Evolutionary conservation across 169 alveolate genomes (phyloP), one percentile per base, ranked within the genome.

Genomic region (Cryptosporidium meleagridis): DNA sequence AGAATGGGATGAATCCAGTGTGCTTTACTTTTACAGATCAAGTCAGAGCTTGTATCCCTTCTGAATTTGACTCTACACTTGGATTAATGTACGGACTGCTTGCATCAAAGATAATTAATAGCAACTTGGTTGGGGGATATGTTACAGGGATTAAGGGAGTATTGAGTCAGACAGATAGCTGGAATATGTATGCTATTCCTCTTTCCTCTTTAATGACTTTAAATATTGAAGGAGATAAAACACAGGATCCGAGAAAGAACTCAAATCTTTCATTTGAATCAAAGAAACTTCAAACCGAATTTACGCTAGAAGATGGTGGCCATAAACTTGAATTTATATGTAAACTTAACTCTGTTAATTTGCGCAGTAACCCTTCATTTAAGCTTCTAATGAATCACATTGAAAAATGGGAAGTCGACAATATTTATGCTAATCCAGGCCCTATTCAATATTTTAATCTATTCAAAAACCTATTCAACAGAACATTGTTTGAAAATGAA

Each of bases 21-120:
- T 95, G 98, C 14, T 99, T 97, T 84, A 97, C 93, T 93, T 98
- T 98, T 89, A 99, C 99, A 16, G 97, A 98, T 95, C 98, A 98
- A 92, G 99, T 99, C 37, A 95, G 99, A 65, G 96, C 99, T 67
- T 96, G 99, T n/a, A 94, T 96, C 92, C 99, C 99, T 41, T 93
- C 99, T 1, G 95, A 94, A 33, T 98, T 97, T 73, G 99, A 98
- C 91, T 95, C 97, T 67, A 93, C 95, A 44, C 93, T 97, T 59
- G 99, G 97, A 6, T 96, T 94, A 72, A 95, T 98, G 39, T 96
- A 96, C 92, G 99, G 99, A 9, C 10, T 31, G 26, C 18, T 80
- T 41, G 89, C 89, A 6, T 69, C 75, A 4, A 80, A 67, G 12
- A 80, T 80, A 6, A 80, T 80, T 44, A 29, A 16, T 9, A 80